phyloP scores from a whole-genome alignment of 1,284 basidiomycete species.

The Puccinia polysora region DNA sequence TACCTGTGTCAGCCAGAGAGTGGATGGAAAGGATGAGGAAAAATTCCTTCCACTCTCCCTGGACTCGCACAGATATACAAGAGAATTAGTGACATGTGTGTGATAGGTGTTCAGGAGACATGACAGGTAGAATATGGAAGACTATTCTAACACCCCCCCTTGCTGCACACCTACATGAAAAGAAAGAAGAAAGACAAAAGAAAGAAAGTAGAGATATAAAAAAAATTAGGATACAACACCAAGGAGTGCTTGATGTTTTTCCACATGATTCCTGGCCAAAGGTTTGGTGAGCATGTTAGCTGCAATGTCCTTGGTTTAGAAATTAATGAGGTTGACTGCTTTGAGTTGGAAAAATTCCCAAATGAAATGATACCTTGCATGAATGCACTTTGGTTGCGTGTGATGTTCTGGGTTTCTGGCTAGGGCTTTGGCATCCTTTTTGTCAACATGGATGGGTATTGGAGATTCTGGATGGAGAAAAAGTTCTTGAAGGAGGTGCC shows the following conservation, averaged over 20 bases:
- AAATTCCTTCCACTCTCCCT: too few species aligned
- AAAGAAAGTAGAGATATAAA: background rate
- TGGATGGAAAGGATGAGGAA: background rate
- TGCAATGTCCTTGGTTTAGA: background rate
- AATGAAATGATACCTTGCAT: background rate
- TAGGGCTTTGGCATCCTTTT: background rate
- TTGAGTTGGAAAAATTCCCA: background rate
- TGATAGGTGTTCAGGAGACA: background rate
- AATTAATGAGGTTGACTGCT: background rate
- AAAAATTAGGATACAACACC: background rate
- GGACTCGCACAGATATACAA: background rate
- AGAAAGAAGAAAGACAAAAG: background rate
- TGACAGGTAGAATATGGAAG: background rate
- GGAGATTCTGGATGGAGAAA: background rate
- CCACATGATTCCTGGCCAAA: background rate
- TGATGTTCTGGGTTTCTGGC: background rate
- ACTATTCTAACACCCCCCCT: background rate
- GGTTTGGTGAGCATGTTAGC: background rate
- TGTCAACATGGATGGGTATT: background rate
- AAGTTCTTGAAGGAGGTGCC: background rate
- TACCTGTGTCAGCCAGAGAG: background rate
- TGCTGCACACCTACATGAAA: background rate
- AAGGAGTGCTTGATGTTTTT: background rate
- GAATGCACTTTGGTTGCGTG: background rate
- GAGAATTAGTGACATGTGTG: background rate